These are phyloP conservation scores for Penicillium paxilli DNA, from an alignment of 495 filamentous ascomycete species.

Conservation along the genomic window DNA sequence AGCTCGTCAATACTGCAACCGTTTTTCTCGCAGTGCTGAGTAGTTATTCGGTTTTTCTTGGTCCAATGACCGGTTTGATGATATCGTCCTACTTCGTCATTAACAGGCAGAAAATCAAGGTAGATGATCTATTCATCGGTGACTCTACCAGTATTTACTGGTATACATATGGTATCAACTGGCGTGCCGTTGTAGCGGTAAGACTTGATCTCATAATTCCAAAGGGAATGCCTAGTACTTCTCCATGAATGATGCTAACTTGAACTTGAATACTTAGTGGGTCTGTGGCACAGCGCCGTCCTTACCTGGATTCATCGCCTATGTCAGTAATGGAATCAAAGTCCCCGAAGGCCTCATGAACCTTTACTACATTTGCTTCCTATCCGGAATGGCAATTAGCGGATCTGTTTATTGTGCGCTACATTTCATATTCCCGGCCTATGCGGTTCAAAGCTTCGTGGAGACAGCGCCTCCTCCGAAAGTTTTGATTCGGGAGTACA, in stretches of 20 bases:
- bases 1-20: constrained; percentile 47
- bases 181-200: constrained; percentile 39
- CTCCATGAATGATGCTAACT: no score
- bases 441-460: constrained; percentile 15
- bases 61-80: constrained; percentile 44
- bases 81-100: constrained; percentile 42
- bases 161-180: constrained; percentile 42
- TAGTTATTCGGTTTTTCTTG: constrained; percentile 50
- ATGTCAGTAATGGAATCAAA: constrained; percentile 16
- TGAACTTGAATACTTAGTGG: no score
- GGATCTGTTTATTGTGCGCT: constrained; percentile 18
- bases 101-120: constrained; percentile 33
- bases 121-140: constrained; percentile 39
- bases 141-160: constrained; percentile 36
- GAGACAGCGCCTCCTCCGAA: constrained; percentile 13
- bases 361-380: constrained; percentile 29
- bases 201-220: no score
- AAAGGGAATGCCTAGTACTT: no score
- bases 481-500: constrained; percentile 20
- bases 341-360: constrained; percentile 22
- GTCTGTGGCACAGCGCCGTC: constrained; percentile 24
- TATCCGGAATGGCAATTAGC: constrained; percentile 20
- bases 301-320: constrained; percentile 25
- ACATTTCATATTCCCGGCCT: constrained; percentile 17
- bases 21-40: constrained; percentile 50